A percentile compares a stretch with the other conserved stretches of the same genome.
Conservation (phyloP, 495 filamentous ascomycete species). For the Talaromyces ruber region DNA sequence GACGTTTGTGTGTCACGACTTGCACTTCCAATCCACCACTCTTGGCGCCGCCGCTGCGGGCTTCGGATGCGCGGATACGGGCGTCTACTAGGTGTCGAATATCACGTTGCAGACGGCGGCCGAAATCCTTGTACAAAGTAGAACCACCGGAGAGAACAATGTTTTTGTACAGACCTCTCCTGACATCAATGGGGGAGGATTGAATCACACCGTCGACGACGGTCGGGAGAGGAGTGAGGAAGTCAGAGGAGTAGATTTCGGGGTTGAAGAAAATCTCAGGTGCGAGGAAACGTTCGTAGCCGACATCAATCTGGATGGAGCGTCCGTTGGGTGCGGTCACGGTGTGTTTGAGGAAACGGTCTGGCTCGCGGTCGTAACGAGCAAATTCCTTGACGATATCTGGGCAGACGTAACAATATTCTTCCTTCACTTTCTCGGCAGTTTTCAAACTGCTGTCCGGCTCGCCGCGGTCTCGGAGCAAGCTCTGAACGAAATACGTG, state of each 20-base stretch:
- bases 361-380: constrained; percentile 84
- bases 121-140: constrained; percentile 96
- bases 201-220: constrained; percentile 97
- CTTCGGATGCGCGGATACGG: constrained; percentile 82
- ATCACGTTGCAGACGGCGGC: constrained; percentile 87
- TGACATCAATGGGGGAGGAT: constrained; percentile 92
- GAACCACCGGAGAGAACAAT: constrained; percentile 96
- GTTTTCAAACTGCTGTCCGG: constrained; percentile 95
- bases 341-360: constrained; percentile 80
- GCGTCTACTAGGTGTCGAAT: constrained; percentile 92
- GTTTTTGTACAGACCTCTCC: constrained; percentile 97
- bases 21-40: constrained; percentile 87
- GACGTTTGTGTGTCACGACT: constrained; percentile 91
- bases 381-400: constrained; percentile 98
- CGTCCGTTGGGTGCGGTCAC: constrained; percentile 82
- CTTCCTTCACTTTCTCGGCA: constrained; percentile 94
- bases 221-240: constrained; percentile 85
- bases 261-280: constrained; percentile 99
- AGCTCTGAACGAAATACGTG: constrained; percentile 94
- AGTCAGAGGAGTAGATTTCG: constrained; percentile 97
- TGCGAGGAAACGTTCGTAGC: constrained; percentile 95
- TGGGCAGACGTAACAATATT: constrained; percentile 95
- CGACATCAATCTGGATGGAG: constrained; percentile 79
- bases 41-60: constrained; percentile 74
- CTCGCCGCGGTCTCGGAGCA: constrained; percentile 93